Evolutionary conservation across 2,329 filamentous ascomycete species (phyloP), one percentile per base, ranked within the genome.

Genomic region (Pestalotiopsis sp.): DNA sequence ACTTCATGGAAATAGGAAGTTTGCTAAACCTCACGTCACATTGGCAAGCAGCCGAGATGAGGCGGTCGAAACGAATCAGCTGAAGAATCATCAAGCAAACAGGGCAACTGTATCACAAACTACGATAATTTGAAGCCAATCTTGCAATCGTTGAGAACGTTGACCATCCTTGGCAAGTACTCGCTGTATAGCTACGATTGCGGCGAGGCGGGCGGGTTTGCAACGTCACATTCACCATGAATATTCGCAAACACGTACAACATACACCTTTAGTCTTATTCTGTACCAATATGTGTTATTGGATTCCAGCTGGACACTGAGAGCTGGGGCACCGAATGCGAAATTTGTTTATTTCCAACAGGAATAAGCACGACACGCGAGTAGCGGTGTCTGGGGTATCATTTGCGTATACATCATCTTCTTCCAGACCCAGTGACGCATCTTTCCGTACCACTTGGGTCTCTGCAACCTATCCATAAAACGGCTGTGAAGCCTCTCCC

Each of bases 341-440:
- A 6, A 38, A 36, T 39, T 36, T 20, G 13, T 62, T 62, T 36
- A 36, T 62, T 39, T 59, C 23, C 59, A 41, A 36, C 9, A 36
- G 59, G 31, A 39, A 36, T 31, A 62, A 62, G 59, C 59, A 62
- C 31, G 36, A 27, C 31, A 62, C 31, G 59, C 59, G 36, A 36
- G 59, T 27, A 62, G 17, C 20, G 27, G 59, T 36, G 36, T 36
- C 36, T 36, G 59, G 57, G 59, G 59, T 62, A 62, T 62, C 59
- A 62, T 62, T 62, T 62, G 20, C 59, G 31, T 62, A 62, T 31
- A 62, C n/a, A 38, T 39, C 27, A 62, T 41, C 59, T 17, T 62
- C 9, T 38, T 14, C 20, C 13, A 62, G 45, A 17, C 38, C 59
- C 61, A 12, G 38, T 45, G n/a, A 64, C 14, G 9, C 4, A 31